Percentiles rank a stretch among this genome's conserved stretches.
Conservation (phyloP, 208 protist species). For the Leishmania lainsoni region DNA sequence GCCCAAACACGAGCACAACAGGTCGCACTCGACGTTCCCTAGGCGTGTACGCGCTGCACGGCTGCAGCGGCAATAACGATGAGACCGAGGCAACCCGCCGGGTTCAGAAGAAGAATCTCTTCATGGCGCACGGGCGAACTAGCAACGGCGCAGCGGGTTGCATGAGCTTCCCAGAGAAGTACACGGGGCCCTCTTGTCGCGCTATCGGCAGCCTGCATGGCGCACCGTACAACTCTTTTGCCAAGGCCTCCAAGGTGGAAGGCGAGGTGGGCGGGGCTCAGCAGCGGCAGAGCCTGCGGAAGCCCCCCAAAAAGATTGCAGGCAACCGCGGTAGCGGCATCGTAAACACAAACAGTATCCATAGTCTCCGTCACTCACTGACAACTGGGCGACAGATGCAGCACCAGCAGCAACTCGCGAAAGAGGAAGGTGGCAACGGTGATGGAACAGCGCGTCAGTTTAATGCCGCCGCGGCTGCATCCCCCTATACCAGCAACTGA, state of each 20-base stretch:
- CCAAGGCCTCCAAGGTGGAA: background rate
- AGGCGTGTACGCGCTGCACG: slow-evolving; percentile 18
- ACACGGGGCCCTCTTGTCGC: background rate
- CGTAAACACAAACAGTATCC: background rate
- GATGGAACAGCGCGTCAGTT: background rate
- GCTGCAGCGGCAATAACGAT: background rate
- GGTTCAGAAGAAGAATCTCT: slow-evolving; percentile 3
- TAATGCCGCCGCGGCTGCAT: background rate
- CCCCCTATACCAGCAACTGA: slow-evolving; percentile 1
- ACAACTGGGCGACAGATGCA: background rate
- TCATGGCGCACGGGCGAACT: slow-evolving; percentile 10
- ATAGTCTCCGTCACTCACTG: background rate
- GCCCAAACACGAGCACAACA: background rate
- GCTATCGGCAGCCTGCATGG: background rate
- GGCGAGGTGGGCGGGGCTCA: background rate
- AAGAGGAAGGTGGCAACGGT: background rate
- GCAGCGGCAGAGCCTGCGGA: background rate
- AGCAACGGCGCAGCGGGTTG: background rate
- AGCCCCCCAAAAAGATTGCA: background rate
- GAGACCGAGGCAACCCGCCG: background rate
- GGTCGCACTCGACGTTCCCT: slow-evolving; percentile 19
- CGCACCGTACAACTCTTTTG: background rate
- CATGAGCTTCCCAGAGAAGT: slow-evolving; percentile 5
- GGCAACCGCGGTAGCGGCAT: background rate
- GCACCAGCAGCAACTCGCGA: background rate